phyloP scores from a whole-genome alignment of 106 monocot species.

The Dioscorea alata region DNA sequence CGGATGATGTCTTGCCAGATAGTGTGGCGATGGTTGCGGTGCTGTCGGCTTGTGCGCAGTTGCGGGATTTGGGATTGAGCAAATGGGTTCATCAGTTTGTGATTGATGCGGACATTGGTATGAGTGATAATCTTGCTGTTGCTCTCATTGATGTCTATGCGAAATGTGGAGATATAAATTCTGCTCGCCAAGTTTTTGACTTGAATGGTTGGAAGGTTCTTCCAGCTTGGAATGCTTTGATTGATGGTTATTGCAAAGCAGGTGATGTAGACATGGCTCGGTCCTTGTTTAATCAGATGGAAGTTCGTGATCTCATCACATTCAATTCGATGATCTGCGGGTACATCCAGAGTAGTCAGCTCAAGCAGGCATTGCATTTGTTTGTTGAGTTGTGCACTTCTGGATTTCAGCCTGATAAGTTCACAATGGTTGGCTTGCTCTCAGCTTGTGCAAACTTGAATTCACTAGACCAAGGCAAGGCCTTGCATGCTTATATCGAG shows the following conservation, averaged over 20 bases:
- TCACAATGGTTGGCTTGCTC: constrained; percentile 57
- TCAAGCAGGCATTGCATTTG: constrained; percentile 53
- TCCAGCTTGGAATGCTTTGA: constrained; percentile 65
- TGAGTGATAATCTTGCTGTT: constrained; percentile 41
- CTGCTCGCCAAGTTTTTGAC: constrained; percentile 45
- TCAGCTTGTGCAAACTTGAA: constrained; percentile 57
- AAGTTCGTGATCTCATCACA: constrained; percentile 36
- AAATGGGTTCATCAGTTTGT: constrained; percentile 36
- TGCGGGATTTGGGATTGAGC: constrained; percentile 44
- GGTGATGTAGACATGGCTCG: constrained; percentile 47
- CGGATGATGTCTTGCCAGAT: constrained; percentile 34
- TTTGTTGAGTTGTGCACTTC: constrained; percentile 32
- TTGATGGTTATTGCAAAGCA: constrained; percentile 73
- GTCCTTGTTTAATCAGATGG: constrained; percentile 51
- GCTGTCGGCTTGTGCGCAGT: constrained; percentile 48
- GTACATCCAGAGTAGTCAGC: constrained; percentile 40
- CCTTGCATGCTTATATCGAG: constrained; percentile 53
- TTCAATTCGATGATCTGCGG: constrained; percentile 80
- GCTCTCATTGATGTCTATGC: constrained; percentile 66
- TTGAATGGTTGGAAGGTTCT: constrained; percentile 16
- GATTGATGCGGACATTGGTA: constrained; percentile 2
- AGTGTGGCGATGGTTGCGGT: constrained; percentile 34
- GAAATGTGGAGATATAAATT: constrained; percentile 50
- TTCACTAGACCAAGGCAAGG: constrained; percentile 42
- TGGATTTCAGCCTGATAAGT: constrained; percentile 45